Conservation (phyloP, 1,139 yeast species). For the Saccharomycopsis crataegensis region DNA sequence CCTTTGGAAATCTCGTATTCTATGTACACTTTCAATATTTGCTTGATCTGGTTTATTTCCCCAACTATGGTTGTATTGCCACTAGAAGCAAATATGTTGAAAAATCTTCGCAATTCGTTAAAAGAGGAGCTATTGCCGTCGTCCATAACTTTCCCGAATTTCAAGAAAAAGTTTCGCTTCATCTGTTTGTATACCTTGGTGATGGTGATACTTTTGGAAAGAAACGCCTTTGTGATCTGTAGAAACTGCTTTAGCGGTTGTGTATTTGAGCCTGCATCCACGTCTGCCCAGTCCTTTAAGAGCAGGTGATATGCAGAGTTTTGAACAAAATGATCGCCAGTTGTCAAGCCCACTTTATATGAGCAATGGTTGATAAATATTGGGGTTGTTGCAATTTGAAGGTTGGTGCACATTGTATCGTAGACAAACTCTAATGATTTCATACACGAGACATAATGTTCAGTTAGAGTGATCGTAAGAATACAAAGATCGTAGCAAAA, state of each 20-base stretch:
- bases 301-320: too few relatives aligned
- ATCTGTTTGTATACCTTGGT: background rate
- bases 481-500: conserved; percentile 7
- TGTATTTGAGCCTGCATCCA: too few relatives aligned
- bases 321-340: too few relatives aligned
- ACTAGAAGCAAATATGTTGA: background rate
- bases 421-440: conserved; percentile 2
- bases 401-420: conserved; percentile 8
- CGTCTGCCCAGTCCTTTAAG: too few relatives aligned
- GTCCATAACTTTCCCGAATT: background rate
- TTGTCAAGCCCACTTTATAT: too few relatives aligned
- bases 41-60: conserved; percentile 4
- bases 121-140: background rate
- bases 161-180: background rate
- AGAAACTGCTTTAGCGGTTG: too few relatives aligned
- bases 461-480: conserved; percentile 9
- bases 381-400: conserved; percentile 1
- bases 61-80: background rate
- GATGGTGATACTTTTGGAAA: background rate
- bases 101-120: background rate
- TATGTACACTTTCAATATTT: background rate
- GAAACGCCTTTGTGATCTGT: background rate
- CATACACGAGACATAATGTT: conserved; percentile 4
- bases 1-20: background rate
- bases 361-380: background rate